Conservation (phyloP, 2,329 filamentous ascomycete species). For the Talaromyces amestolkiae region DNA sequence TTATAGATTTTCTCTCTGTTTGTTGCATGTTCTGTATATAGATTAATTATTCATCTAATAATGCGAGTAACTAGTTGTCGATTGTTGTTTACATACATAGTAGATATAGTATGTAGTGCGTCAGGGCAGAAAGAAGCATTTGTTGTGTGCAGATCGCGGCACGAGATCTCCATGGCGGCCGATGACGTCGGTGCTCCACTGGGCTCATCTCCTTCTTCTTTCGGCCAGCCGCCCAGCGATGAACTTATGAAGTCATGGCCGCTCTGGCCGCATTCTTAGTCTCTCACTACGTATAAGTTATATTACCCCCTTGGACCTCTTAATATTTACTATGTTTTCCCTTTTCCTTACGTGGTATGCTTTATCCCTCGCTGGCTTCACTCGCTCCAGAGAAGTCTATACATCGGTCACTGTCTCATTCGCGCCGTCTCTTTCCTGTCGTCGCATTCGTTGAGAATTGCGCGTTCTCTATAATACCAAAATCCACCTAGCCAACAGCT, state of each 20-base stretch:
- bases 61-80: background rate
- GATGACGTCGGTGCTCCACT: constrained; percentile 12
- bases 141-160: no score
- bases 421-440: background rate
- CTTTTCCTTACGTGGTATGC: no score
- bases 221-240: background rate
- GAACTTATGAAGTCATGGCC: background rate
- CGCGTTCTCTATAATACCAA: background rate
- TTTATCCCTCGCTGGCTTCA: background rate
- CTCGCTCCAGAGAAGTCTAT: constrained; percentile 1
- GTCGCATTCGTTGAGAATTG: background rate
- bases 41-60: background rate
- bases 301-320: background rate
- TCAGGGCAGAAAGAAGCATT: no score
- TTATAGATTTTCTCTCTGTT: background rate
- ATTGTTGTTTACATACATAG: no score
- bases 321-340: background rate
- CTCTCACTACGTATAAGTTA: no score
- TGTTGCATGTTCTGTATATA: background rate
- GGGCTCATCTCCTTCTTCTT: background rate
- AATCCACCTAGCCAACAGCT: background rate
- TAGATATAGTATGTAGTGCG: no score
- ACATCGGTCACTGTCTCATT: background rate
- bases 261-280: constrained; percentile 3
- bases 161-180: background rate